Evolutionary conservation across 345 rosid genomes (phyloP).

Genomic region (Eucalyptus curtisii): DNA sequence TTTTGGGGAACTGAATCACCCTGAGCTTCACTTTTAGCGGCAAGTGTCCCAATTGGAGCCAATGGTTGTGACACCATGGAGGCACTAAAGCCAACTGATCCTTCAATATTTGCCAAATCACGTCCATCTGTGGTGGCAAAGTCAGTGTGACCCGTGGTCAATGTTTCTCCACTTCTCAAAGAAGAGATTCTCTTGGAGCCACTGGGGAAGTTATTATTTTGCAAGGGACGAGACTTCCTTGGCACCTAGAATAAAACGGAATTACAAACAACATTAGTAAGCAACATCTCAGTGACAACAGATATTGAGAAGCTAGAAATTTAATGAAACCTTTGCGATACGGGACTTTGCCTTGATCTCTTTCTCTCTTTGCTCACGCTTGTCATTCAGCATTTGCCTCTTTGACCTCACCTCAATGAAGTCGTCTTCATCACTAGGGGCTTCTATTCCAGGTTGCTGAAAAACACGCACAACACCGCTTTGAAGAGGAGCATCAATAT

Average conservation of each 20-base stretch:
- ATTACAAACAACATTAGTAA: neutral
- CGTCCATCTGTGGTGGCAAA: slow-evolving; percentile 22
- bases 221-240: slow-evolving; percentile 39
- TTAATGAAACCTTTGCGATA: slow-evolving; percentile 53
- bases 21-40: slow-evolving; percentile 43
- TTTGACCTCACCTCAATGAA: slow-evolving; percentile 98
- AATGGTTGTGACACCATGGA: slow-evolving; percentile 32
- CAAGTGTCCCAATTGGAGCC: slow-evolving; percentile 76
- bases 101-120: slow-evolving; percentile 17
- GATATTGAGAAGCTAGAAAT: neutral
- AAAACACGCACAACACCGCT: slow-evolving; percentile 70
- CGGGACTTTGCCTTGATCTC: slow-evolving; percentile 86
- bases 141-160: slow-evolving; percentile 15
- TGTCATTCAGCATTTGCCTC: slow-evolving; percentile 95
- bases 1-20: slow-evolving; percentile 38
- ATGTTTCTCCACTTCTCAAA: slow-evolving; percentile 24
- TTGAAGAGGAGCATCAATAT: slow-evolving; percentile 65
- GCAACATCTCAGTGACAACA: neutral
- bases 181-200: slow-evolving; percentile 31
- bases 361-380: slow-evolving; percentile 95
- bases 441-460: slow-evolving; percentile 90
- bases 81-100: slow-evolving; percentile 25
- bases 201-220: slow-evolving; percentile 13
- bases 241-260: slow-evolving; percentile 39
- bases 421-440: slow-evolving; percentile 88